These are phyloP conservation scores for Lepiota subincarnata DNA, from an alignment of 768 basidiomycete species.

Conservation along the genomic window DNA sequence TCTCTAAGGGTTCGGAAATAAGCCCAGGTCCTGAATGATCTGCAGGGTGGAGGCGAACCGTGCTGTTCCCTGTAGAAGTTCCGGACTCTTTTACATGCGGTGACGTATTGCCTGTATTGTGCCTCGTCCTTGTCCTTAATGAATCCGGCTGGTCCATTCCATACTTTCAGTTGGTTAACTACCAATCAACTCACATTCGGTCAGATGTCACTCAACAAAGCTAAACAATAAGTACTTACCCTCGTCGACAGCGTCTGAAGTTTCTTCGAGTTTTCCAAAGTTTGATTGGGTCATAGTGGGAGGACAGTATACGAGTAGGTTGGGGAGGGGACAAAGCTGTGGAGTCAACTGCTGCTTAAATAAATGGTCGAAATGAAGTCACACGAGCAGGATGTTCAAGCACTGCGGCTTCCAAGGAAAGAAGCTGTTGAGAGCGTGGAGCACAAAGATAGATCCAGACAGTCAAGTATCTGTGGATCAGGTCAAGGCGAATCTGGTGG, in stretches of 20 bases:
- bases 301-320: neutral
- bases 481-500: neutral
- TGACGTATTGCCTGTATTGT: conserved; percentile 68
- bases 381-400: no score
- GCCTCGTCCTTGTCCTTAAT: conserved; percentile 62
- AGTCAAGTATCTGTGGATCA: no score
- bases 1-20: conserved; percentile 42
- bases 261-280: conserved; percentile 36
- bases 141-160: conserved; percentile 57
- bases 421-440: neutral
- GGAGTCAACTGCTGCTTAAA: neutral
- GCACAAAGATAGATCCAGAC: no score
- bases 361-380: neutral
- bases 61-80: conserved; percentile 78
- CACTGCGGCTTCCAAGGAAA: neutral
- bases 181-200: neutral
- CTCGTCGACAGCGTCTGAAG: conserved; percentile 47
- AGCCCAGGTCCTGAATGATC: neutral
- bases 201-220: neutral
- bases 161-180: conserved; percentile 72
- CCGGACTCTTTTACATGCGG: conserved; percentile 75
- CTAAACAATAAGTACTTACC: conserved; percentile 23
- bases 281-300: conserved; percentile 15
- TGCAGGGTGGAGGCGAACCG: conserved; percentile 34
- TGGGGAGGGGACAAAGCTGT: neutral